Base-by-base conservation (phyloP, 768 basidiomycete species). In the Kwoniella europaea region DNA sequence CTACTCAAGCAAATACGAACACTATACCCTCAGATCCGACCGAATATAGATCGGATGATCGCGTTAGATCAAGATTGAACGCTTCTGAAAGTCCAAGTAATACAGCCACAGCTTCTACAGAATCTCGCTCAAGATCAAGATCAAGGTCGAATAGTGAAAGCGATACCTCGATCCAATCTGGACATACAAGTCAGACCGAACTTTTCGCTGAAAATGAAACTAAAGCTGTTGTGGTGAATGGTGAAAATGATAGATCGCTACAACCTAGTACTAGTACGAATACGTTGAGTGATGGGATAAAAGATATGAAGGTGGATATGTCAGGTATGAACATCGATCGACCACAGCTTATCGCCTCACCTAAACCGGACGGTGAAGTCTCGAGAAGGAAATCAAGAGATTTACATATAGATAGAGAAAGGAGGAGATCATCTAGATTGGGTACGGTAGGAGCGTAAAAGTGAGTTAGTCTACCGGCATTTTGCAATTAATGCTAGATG, bases 31-130 rank as follows among this genome's bases (percentile, higher is more conserved):
- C 41, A 42, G n/a, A 15, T 18, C 16, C 44, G 6, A 68, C 50
- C 53, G 67, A 68, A 5, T 68, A 68, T 52, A 44, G 67, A 10
- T 65, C 63, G 7, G 42, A 55, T 41, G 57, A 43, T 42, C 59
- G 22, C 1, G 60, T 18, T 12, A 35, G 43, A 24, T 56, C 66
- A 18, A 67, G 59, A 61, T 67, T 58, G 10, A 55, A 60, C 10
- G 46, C 68, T 3, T 29, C 65, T 44, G 18, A 56, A 16, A 50
- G 44, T 46, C 61, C 53, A 22, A 54, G 50, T 29, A 53, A 50
- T 27, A 70, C 68, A 10, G 68, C 63, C 0, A 70, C 67, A n/a
- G 43, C 66, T 4, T 68, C 67, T n/a, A 68, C 67, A 7, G 60
- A 62, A 41, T 68, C 67, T 18, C 15, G 67, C 10, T 63, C 67